Conservation (phyloP, 225 moss, liverwort and hornwort genomes). For the Straminergon stramineum region DNA sequence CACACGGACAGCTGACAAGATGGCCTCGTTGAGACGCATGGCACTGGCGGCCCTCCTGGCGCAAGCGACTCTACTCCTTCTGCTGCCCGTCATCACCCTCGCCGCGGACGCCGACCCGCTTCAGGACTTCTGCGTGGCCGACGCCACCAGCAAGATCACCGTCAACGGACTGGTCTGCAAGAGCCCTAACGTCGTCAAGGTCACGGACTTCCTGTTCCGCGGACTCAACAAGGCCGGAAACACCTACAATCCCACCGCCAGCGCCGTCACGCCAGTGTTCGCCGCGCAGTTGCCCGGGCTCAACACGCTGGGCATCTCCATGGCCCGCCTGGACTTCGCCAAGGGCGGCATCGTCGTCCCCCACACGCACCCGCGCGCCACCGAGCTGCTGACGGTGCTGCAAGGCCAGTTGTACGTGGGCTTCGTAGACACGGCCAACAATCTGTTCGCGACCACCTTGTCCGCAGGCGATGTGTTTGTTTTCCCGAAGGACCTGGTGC, state of each 20-base stretch:
- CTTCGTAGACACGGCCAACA: conserved; percentile 8
- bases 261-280: neutral
- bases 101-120: neutral
- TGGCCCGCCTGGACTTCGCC: neutral
- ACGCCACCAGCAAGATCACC: neutral
- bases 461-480: conserved; percentile 1
- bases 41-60: neutral
- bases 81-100: neutral
- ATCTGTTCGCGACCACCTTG: conserved; percentile 5
- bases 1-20: too few species aligned
- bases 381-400: neutral
- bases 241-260: neutral
- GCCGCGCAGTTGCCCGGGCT: neutral
- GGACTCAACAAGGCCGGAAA: neutral
- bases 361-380: neutral
- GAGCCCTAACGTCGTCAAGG: neutral
- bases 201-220: neutral
- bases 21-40: too few species aligned
- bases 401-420: conserved; percentile 8
- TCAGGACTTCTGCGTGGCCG: neutral
- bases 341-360: neutral
- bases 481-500: neutral
- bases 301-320: neutral
- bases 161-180: neutral
- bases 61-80: neutral